Evolutionary conservation across 306 rosid genomes (phyloP), one percentile per base, ranked within the genome.

Genomic region (Medicago arabica): DNA sequence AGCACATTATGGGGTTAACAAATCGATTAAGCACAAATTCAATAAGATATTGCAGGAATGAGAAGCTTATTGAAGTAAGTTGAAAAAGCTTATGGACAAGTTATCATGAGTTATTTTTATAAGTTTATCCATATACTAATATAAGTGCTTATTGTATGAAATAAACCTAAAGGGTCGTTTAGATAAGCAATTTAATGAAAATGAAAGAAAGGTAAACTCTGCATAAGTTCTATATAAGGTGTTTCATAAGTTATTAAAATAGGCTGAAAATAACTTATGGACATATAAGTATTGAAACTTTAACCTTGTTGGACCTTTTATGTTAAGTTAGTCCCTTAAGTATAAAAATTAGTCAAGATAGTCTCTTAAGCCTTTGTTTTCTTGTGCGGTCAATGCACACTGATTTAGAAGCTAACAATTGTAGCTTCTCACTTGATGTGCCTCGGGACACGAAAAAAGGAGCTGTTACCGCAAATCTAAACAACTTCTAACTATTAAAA

Each of bases 191-290:
- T 34, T 23, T 25, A 59, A 25, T 13, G 57, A 16, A 31, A 31
- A 31, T 5, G 36, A 5, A 25, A 60, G 67, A 60, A 60, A 43
- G 0, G 17, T 59, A 23, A 59, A 6, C 36, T 11, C 38, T 8
- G n/a, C 39, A 58, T 21, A 31, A 25, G 65, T 58, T 58, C 5
- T 11, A 28, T 19, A 58, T 12, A 28, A 58, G 64, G 39, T 23
- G 39, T 25, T 12, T 25, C 9, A 10, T 23, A 58, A 25, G 7
- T 23, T 10, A 11, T 58, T 1, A 15, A 61, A 61, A 34, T 25
- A 61, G 34, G 67, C 43, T 31, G 13, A 61, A 36, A 34, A 15
- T 61, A 61, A 18, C 44, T 61, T n/a, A 31, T 61, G 67, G 18
- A 54, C 67, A 21, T 57, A 57, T 57, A 14, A 49, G 55, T 2